Evolutionary conservation across 1,139 yeast genomes (phyloP), one percentile per base, ranked within the genome.

Genomic region (Hemisphaericaspora lyxosophila): DNA sequence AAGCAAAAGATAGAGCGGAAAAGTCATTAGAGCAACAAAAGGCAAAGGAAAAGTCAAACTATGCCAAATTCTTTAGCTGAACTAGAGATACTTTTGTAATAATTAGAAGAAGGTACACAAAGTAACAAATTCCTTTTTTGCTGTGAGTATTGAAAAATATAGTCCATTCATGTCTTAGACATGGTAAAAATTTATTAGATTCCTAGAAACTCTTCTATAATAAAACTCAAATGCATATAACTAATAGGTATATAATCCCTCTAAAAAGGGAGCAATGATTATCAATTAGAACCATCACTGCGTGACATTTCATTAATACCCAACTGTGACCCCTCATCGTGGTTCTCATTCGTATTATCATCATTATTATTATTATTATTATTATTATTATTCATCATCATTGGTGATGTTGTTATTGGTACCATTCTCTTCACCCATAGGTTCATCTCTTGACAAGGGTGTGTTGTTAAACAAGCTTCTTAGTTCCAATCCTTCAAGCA

Each of bases 21-120:
- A 52, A 50, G 5, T 35, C 64, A 17, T 46, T 77, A 2, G 68
- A 68, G 28, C 60, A 62, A 31, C 60, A 62, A 36, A 80, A 76
- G 49, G 66, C 65, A 29, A 67, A 65, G 13, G 82, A 81, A 41
- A 77, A 68, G 53, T 68, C 70, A 25, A 75, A 70, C 44, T 75
- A 78, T 44, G 68, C 85, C 12, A 82, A 77, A 51, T 82, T 82
- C 51, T 82, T 82, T 31, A 22, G 34, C 3, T 47, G 31, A 36
- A 16, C 9, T 7, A 29, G 6, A 9, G 31, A 12, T 7, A 24
- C 5, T 8, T 23, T n/a, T 19, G 23, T 19, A 19, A 19, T 19
- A 19, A n/a, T n/a, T n/a, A n/a, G n/a, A n/a, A n/a, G n/a, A n/a
- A n/a, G n/a, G n/a, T n/a, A n/a, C n/a, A n/a, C n/a, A n/a, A n/a